Evolutionary conservation across 495 filamentous ascomycete species (phyloP), one percentile per base, ranked within the genome.

Genomic region (Lichenothelia convexa): DNA sequence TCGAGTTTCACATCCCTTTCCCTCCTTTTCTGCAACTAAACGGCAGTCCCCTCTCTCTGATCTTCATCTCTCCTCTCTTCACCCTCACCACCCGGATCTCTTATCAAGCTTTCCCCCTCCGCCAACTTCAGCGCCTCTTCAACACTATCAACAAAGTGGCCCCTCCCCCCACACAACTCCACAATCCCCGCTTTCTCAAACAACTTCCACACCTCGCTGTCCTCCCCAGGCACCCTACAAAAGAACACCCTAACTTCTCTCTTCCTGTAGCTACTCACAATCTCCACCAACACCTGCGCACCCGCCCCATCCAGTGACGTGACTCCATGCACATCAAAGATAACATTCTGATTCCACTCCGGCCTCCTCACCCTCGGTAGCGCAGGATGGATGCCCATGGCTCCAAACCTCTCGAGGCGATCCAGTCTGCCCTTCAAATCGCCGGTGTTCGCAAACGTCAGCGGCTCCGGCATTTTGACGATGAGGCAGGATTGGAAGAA

Each of bases 371-470:
- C 63, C 5, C 80, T 65, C 4, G 89, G 87, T 12, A 93, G 60
- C 1, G 84, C 83, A 0, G 91, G 91, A 39, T 95, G 91, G 0
- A 81, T 79, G 27, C 61, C 59, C n/a, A 57, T 72, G 0, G 82
- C 81, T 9, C 89, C 89, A 47, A 95, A 93, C 17, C 80, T 62
- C 54, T 95, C 89, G 5, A 97, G 59, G 9, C 91, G 63, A 12
- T 80, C 64, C 4, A 97, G 65, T 5, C 91, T 64, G 38, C 73
- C 76, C 59, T 86, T 92, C 16, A 97, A 62, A 37, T 89, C 80
- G 15, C 91, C 91, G 1, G 91, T 94, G 50, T 97, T 97, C 36
- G 89, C 87, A 46, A 97, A 97, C 0, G 91, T 95, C 27, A 97
- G 63, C 0, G 87, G 87, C 47, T 95, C 91, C 0, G 89, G 89